Conservation (phyloP, 2,329 filamentous ascomycete genomes). For the Plenodomus lindquistii region DNA sequence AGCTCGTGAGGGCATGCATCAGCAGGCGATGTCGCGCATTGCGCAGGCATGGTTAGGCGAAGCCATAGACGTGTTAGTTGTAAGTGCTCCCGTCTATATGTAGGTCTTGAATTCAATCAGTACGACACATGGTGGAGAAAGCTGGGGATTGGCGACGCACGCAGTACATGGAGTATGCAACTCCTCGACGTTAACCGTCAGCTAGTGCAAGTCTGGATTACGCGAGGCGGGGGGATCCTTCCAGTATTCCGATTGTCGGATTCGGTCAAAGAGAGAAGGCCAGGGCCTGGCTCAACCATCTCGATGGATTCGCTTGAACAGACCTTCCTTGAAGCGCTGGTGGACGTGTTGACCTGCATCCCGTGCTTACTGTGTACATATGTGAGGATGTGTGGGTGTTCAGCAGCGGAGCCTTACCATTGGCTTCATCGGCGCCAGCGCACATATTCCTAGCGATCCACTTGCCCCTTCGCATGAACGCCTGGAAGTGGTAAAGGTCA, state of each 20-base stretch:
- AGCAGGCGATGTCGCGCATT: not conserved
- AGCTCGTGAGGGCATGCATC: not conserved
- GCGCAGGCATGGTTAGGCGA: not conserved
- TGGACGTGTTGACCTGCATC: not conserved
- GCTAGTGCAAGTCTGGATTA: not conserved
- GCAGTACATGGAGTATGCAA: too few species aligned
- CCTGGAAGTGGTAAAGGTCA: not conserved
- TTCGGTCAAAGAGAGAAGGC: not conserved
- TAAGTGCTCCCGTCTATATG: not conserved
- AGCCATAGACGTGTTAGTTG: not conserved
- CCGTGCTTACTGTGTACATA: not conserved
- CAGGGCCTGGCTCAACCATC: not conserved
- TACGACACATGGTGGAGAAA: not conserved
- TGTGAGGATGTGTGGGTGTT: not conserved
- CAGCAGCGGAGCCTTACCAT: not conserved
- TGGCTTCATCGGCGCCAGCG: not conserved
- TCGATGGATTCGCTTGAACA: not conserved
- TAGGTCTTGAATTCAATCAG: not conserved
- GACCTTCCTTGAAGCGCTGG: not conserved
- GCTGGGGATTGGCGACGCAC: not conserved
- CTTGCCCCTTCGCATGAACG: not conserved
- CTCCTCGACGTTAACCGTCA: not conserved
- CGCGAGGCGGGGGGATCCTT: not conserved
- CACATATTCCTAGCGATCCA: not conserved
- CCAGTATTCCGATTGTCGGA: not conserved